Evolutionary conservation across 805 yeast genomes (phyloP), one percentile per base, ranked within the genome.

Genomic region (Limtongia smithiae): DNA sequence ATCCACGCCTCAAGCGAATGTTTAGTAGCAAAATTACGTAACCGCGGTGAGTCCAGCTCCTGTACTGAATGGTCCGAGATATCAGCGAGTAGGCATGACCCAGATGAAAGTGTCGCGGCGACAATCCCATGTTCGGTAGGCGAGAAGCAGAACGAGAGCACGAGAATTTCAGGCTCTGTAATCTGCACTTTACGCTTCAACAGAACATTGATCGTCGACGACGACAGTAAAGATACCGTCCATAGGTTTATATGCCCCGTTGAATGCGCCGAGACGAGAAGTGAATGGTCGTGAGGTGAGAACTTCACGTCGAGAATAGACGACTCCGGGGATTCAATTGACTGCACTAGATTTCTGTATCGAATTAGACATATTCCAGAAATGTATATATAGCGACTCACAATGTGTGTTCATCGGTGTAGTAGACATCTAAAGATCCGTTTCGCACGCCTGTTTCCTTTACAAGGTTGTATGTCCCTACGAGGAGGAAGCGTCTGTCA

Each of bases 1-100:
- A 79, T 85, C 97, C 97, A 90, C 51, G 95, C 86, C 65, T 91
- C 96, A 30, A 89, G 67, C 8, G 75, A 72, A 64, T 91, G 97
- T 4, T 45, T 43, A 15, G 6, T 8, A 20, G 15, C 20, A 4
- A 8, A 3, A 11, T 28, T 7, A 9, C 5, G 7, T 24, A 5
- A 22, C 14, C 35, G 21, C 40, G 9, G 4, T 17, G n/a, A 9
- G 12, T 4, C 24, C 17, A 4, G 25, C 20, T 4, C 18, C 40
- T 8, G 0, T 66, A 49, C 0, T 74, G 12, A 20, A 39, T n/a
- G n/a, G n/a, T n/a, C 20, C 17, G 22, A 61, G 61, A 34, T 62
- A 62, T 18, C 48, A 42, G 51, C 5, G 28, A 43, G 57, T 30
- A 28, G 74, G 15, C 77, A 71, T 36, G 74, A 75, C 0, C 97